A percentile compares a stretch with the other conserved stretches of the same genome.
These are phyloP conservation scores for Harringtonia aguacate DNA, from an alignment of 2,329 filamentous ascomycete species.

Conservation along the genomic window DNA sequence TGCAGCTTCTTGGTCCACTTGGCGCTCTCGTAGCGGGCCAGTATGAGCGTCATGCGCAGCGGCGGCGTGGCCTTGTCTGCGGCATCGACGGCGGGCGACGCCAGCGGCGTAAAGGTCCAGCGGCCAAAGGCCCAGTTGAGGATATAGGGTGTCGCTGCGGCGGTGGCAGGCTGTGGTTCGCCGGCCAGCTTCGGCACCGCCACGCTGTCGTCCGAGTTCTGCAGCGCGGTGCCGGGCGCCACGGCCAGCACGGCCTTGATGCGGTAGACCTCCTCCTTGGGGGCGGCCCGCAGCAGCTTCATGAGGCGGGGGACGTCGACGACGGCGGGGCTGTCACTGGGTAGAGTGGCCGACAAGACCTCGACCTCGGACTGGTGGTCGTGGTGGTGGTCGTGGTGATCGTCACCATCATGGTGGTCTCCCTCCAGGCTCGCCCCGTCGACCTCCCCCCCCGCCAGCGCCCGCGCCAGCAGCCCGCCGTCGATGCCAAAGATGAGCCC, in stretches of 20 bases:
- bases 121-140: constrained; percentile 97
- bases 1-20: constrained; percentile 71
- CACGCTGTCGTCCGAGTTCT: constrained; percentile 29
- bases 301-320: constrained; percentile 53
- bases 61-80: constrained; percentile 39
- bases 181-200: constrained; percentile 15
- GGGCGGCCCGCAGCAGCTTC: constrained; percentile 57
- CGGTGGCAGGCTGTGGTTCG: not conserved
- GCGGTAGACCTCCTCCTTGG: constrained; percentile 90
- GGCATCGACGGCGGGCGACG: constrained; percentile 34
- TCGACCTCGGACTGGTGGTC: constrained; percentile 81
- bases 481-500: constrained; percentile 83
- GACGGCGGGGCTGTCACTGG: constrained; percentile 7
- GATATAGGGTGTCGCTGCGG: constrained; percentile 53
- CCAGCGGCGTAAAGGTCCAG: constrained; percentile 72
- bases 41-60: constrained; percentile 64
- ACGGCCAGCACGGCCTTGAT: constrained; percentile 65
- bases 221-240: constrained; percentile 34
- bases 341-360: constrained; percentile 70
- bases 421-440: constrained; percentile 27
- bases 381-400: constrained; percentile 22
- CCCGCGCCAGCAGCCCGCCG: constrained; percentile 45
- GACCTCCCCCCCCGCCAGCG: constrained; percentile 38
- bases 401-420: constrained; percentile 22
- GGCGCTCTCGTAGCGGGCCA: constrained; percentile 60